These are phyloP conservation scores for Beta lomatogona DNA, from an alignment of 179 eudicot species.

Conservation along the genomic window DNA sequence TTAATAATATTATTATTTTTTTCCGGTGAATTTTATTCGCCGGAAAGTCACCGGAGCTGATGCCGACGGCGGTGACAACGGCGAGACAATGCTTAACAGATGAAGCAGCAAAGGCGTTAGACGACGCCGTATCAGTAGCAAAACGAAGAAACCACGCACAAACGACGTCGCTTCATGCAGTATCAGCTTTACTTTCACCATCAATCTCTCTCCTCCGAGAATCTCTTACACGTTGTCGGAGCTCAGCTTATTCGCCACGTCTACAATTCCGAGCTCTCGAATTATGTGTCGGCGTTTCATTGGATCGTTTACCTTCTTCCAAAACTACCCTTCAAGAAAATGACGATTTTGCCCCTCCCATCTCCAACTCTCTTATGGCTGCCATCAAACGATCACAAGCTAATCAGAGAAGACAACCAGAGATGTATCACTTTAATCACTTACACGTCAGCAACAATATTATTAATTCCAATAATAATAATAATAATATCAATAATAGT, in stretches of 20 bases:
- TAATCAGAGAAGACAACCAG: conserved; percentile 85
- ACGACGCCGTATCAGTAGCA: conserved; percentile 89
- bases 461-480: background rate
- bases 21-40: background rate
- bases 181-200: conserved; percentile 66
- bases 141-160: conserved; percentile 80
- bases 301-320: conserved; percentile 62
- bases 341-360: conserved; percentile 57
- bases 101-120: conserved; percentile 65
- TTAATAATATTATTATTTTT: no score
- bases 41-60: conserved; percentile 39
- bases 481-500: background rate
- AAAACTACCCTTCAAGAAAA: conserved; percentile 28
- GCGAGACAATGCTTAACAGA: conserved; percentile 87
- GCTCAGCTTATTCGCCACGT: conserved; percentile 66
- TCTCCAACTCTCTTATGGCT: conserved; percentile 91
- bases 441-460: conserved; percentile 11
- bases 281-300: conserved; percentile 69
- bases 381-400: conserved; percentile 95
- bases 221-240: conserved; percentile 67
- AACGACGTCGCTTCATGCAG: conserved; percentile 82
- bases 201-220: conserved; percentile 72
- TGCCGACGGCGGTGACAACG: conserved; percentile 91
- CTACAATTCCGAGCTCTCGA: conserved; percentile 80
- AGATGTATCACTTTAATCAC: conserved; percentile 60